Evolutionary conservation across 768 basidiomycete species (phyloP).

Genomic region (Sarcomyxa edulis): DNA sequence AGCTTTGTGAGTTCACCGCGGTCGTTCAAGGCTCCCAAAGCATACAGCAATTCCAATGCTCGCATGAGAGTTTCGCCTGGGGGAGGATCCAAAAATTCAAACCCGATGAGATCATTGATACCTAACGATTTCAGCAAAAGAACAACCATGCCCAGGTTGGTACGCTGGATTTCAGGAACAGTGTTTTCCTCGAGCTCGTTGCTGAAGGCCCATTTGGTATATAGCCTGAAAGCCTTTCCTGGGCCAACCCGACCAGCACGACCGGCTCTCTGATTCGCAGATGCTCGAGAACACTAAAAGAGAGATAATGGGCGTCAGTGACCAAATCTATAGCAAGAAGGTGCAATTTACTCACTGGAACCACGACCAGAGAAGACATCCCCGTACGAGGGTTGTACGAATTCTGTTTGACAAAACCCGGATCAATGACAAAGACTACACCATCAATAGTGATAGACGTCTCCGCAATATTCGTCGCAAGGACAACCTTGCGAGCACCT

Average conservation of each 20-base stretch:
- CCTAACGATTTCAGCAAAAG: constrained; percentile 93
- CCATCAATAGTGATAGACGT: constrained; percentile 99
- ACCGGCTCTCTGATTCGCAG: constrained; percentile 95
- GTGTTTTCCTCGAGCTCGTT: constrained; percentile 98
- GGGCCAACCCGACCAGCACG: constrained; percentile 97
- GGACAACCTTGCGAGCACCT: constrained; percentile 93
- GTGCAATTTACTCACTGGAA: constrained; percentile 61
- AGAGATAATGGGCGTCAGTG: constrained; percentile 2
- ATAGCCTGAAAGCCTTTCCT: constrained; percentile 96
- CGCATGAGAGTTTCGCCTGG: constrained; percentile 97
- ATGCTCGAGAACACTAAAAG: constrained; percentile 86
- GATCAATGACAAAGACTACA: constrained; percentile 98
- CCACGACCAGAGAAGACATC: constrained; percentile 95
- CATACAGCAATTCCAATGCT: constrained; percentile 90
- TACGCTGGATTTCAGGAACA: constrained; percentile 98
- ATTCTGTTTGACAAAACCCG: constrained; percentile 99
- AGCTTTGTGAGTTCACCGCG: constrained; percentile 96
- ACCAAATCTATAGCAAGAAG: not conserved
- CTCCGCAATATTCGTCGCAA: constrained; percentile 99
- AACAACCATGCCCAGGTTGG: constrained; percentile 94
- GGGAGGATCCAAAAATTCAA: constrained; percentile 98
- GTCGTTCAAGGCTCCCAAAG: constrained; percentile 93
- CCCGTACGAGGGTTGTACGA: constrained; percentile 98
- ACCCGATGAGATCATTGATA: constrained; percentile 97
- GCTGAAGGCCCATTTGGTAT: constrained; percentile 96